phyloP scores from a whole-genome alignment of 306 rosid genomes.

The Casuarina equisetifolia region DNA sequence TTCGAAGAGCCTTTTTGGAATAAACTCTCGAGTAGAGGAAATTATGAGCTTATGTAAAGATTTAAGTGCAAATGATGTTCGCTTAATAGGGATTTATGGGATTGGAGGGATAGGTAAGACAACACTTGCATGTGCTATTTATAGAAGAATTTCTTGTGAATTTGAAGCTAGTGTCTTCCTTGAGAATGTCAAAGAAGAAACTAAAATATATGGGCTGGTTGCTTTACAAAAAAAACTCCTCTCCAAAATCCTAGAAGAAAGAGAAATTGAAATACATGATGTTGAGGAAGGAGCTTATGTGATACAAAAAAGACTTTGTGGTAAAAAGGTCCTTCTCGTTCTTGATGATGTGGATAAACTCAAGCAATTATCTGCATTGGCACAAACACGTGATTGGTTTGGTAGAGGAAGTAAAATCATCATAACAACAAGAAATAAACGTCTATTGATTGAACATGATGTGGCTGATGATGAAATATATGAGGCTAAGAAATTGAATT shows the following conservation, averaged over 20 bases:
- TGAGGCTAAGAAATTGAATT: too few species aligned
- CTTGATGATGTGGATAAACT: too few species aligned
- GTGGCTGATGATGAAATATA: too few species aligned
- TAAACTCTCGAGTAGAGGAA: too few species aligned
- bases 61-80: too few species aligned
- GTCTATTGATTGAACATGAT: background rate
- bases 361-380: too few species aligned
- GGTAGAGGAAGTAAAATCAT: conserved; percentile 13
- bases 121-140: too few species aligned
- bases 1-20: background rate
- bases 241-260: background rate
- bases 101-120: too few species aligned
- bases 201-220: background rate
- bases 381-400: background rate
- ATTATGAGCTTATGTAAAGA: too few species aligned
- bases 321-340: background rate
- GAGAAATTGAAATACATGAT: background rate
- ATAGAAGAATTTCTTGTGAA: too few species aligned
- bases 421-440: conserved; percentile 12
- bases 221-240: background rate
- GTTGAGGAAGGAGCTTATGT: background rate
- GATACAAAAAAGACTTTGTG: too few species aligned
- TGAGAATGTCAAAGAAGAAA: background rate
- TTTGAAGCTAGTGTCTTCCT: background rate
- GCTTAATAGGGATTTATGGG: too few species aligned